phyloP scores from a whole-genome alignment of 345 rosid genomes.

The Durio zibethinus region DNA sequence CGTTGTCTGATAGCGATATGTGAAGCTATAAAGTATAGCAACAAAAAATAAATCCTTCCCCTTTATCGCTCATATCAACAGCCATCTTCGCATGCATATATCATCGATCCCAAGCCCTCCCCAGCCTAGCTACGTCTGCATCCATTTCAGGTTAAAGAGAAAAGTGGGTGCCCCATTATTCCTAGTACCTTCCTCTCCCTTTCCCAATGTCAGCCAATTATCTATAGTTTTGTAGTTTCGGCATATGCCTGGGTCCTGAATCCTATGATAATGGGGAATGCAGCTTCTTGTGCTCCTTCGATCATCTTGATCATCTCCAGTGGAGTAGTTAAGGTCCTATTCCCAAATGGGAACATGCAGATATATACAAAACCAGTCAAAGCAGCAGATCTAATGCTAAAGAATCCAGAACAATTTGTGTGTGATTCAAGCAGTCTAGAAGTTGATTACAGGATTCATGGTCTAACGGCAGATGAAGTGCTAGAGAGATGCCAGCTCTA shows the following conservation, averaged over 20 bases:
- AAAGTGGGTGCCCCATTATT: background rate
- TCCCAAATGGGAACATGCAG: constrained; percentile 31
- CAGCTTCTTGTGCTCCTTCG: constrained; percentile 46
- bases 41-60: background rate
- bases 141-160: background rate
- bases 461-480: constrained; percentile 44
- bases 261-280: constrained; percentile 42
- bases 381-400: constrained; percentile 45
- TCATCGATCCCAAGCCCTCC: background rate
- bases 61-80: constrained; percentile 11
- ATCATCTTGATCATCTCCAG: constrained; percentile 30
- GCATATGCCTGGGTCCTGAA: no score
- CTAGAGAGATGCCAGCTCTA: constrained; percentile 39
- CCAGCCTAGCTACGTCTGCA: background rate
- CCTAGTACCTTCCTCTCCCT: background rate
- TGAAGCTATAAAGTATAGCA: background rate
- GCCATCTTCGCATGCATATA: constrained; percentile 14
- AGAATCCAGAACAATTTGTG: constrained; percentile 45
- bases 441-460: constrained; percentile 39
- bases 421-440: constrained; percentile 38
- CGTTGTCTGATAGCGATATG: constrained; percentile 9
- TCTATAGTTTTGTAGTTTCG: background rate
- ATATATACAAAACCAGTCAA: constrained; percentile 37
- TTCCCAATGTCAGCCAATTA: background rate
- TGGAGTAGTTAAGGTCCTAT: constrained; percentile 30